Percentiles rank a stretch among this genome's conserved stretches.
These are phyloP conservation scores for Claviceps cyperi DNA, from an alignment of 2,329 filamentous ascomycete genomes.

Conservation along the genomic window DNA sequence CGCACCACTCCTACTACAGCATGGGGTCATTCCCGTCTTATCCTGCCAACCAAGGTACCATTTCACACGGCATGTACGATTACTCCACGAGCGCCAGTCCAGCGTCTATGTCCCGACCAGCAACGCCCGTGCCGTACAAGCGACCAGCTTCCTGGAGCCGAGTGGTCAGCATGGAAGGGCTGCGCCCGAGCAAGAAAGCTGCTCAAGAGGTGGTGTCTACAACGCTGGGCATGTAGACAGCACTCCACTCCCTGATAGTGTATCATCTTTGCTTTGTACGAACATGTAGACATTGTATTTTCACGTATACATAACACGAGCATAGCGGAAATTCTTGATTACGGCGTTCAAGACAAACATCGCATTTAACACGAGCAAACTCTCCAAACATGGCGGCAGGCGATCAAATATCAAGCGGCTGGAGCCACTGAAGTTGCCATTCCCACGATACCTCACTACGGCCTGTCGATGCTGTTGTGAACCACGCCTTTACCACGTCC, in stretches of 20 bases:
- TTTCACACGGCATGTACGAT: conserved; percentile 10
- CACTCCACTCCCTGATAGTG: not conserved
- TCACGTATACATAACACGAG: no score
- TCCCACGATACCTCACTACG: no score
- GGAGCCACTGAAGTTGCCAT: no score
- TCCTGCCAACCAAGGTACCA: conserved; percentile 7
- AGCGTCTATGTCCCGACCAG: conserved; percentile 17
- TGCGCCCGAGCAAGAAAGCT: conserved; percentile 22
- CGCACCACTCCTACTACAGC: conserved; percentile 13
- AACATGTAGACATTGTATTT: not conserved
- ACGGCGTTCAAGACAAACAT: no score
- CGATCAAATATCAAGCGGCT: no score
- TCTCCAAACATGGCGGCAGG: no score
- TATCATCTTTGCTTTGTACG: not conserved
- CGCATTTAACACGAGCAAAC: no score
- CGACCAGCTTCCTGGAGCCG: conserved; percentile 25
- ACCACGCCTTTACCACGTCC: no score
- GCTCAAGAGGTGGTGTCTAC: conserved; percentile 13
- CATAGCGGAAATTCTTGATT: no score
- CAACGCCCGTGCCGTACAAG: conserved; percentile 24
- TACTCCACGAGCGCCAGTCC: conserved; percentile 14
- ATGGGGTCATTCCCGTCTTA: conserved; percentile 9
- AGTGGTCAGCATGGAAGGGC: conserved; percentile 22
- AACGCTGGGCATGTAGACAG: conserved; percentile 12
- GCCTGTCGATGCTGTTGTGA: no score